Evolutionary conservation across 306 rosid species (phyloP).

Genomic region (Casuarina glauca): DNA sequence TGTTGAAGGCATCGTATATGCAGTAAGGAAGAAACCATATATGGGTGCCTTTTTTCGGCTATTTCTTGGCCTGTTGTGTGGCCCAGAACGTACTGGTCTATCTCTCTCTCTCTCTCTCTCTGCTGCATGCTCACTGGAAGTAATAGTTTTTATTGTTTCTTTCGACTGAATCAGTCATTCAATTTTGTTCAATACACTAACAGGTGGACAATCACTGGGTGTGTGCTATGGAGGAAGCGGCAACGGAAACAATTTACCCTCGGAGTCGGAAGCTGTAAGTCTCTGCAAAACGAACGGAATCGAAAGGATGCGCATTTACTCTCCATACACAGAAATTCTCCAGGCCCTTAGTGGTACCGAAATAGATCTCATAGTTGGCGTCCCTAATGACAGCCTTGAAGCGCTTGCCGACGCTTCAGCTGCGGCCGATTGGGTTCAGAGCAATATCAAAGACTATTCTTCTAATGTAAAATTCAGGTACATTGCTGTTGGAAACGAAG

Average conservation of each 20-base stretch:
- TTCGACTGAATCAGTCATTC: background rate
- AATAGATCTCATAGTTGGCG: background rate
- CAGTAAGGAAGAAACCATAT: too few species aligned
- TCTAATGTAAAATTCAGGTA: constrained; percentile 15
- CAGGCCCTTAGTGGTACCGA: background rate
- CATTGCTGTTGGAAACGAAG: constrained; percentile 22
- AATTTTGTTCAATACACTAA: background rate
- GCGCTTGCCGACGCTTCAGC: background rate
- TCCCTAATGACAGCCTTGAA: constrained; percentile 7
- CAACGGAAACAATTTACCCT: background rate
- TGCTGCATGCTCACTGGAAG: too few species aligned
- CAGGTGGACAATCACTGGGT: background rate
- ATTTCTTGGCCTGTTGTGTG: background rate
- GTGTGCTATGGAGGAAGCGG: constrained; percentile 6
- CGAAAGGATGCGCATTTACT: background rate
- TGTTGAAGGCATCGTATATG: too few species aligned
- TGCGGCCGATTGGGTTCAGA: constrained; percentile 29
- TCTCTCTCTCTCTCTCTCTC: background rate
- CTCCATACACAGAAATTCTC: constrained; percentile 1
- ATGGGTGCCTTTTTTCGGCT: background rate
- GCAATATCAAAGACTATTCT: constrained; percentile 6
- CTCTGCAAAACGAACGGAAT: background rate
- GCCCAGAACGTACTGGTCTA: background rate
- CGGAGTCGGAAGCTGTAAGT: background rate
- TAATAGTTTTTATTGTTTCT: background rate